Conservation (phyloP, 371 early-diverging fungal species). For the Massospora cicadina region DNA sequence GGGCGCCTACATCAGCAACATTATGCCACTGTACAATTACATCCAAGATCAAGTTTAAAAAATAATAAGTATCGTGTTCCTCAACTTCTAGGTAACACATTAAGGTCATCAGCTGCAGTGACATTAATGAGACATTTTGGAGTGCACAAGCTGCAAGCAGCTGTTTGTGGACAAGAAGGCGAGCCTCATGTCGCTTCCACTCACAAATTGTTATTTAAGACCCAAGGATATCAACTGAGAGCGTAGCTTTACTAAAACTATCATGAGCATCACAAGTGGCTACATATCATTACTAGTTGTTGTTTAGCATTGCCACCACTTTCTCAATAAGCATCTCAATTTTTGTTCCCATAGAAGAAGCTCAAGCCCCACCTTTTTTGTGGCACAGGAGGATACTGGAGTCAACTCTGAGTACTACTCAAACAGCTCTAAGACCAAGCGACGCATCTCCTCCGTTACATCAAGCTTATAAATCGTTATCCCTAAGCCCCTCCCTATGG, state of each 20-base stretch:
- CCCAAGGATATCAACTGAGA: slow-evolving; percentile 52
- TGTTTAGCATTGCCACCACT: slow-evolving; percentile 59
- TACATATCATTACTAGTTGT: slow-evolving; percentile 68
- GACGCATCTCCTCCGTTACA: slow-evolving; percentile 76
- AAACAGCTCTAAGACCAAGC: slow-evolving; percentile 60
- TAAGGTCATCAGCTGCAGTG: too few relatives aligned
- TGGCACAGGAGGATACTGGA: slow-evolving; percentile 62
- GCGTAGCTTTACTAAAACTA: slow-evolving; percentile 58
- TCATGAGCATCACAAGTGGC: slow-evolving; percentile 66
- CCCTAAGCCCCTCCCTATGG: slow-evolving; percentile 64
- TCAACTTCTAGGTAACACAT: too few relatives aligned
- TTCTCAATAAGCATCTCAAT: slow-evolving; percentile 69
- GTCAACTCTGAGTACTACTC: slow-evolving; percentile 62
- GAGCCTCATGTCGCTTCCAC: too few relatives aligned
- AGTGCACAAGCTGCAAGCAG: too few relatives aligned
- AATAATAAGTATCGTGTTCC: too few relatives aligned
- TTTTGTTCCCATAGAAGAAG: slow-evolving; percentile 61
- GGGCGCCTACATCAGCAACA: too few relatives aligned
- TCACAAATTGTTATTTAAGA: too few relatives aligned
- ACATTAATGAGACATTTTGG: too few relatives aligned
- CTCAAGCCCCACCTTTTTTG: slow-evolving; percentile 69
- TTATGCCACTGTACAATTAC: too few relatives aligned
- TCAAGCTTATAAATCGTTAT: slow-evolving; percentile 72
- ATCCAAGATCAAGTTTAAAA: too few relatives aligned
- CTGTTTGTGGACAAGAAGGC: too few relatives aligned